Base-by-base conservation (phyloP, 2,329 filamentous ascomycete species). In the Conoideocrella luteorostrata region DNA sequence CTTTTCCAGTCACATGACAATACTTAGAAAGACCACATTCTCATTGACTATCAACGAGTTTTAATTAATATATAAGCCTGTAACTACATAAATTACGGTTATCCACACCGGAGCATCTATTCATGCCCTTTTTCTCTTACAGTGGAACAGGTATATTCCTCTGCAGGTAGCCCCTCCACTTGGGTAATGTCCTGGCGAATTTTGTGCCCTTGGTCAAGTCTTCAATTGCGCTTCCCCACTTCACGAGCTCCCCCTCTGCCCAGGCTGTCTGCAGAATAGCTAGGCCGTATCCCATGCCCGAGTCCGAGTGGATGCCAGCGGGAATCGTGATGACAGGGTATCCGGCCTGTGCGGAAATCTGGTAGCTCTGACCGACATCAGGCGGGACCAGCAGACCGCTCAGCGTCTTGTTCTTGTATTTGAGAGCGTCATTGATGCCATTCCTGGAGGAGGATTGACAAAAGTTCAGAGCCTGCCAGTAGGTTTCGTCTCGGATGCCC, bases 321-420 rank as follows among this genome's bases (percentile, higher is more conserved):
- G 85, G 85, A 1, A 89, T 57, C 0, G 84, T 86, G 40, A 88
- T 70, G 56, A 86, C 72, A 0, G 84, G 85, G 56, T 88, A 89
- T 0, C 84, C 84, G 5, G 85, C 86, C 62, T 88, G 83, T 0
- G 86, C 85, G 0, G 83, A 80, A 47, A 86, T 76, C 61, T 86
- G 79, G 49, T 79, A 79, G 4, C 77, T 76, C 58, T 86, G 81
- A 0, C 74, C 84, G 3, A 84, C 80, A 54, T 84, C 78, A 0
- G 82, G 71, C 5, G 84, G 84, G 0, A 86, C 80, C 2, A 90
- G 68, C 3, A 89, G 67, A 2, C 75, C 84, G 44, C 79, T 72
- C 1, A 88, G 65, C 17, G 62, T 65, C 38, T 56, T 60, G 4
- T 65, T 66, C 18, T 68, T 60, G 50, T 71, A 59, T 6, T 55